These are phyloP conservation scores for Solanum pimpinellifolium DNA, from an alignment of 257 asterid species.

Conservation along the genomic window DNA sequence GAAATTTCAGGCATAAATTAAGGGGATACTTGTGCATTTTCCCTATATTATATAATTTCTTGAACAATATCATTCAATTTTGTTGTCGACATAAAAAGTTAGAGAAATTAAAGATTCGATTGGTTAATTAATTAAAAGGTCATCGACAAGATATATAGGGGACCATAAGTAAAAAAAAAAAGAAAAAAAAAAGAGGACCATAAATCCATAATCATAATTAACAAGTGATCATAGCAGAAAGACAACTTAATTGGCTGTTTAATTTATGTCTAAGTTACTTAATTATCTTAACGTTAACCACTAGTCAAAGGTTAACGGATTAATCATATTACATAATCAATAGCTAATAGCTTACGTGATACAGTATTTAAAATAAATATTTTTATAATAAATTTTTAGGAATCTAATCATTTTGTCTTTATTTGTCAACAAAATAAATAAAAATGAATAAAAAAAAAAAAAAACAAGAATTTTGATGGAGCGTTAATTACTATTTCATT, in stretches of 20 bases:
- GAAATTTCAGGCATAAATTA: too few species aligned
- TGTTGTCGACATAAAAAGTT: neutral
- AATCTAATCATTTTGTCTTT: neutral
- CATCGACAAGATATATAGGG: neutral
- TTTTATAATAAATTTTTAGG: neutral
- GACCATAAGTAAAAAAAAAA: too few species aligned
- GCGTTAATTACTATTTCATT: too few species aligned
- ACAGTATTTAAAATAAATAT: neutral
- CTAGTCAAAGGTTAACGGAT: neutral
- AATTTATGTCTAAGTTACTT: neutral
- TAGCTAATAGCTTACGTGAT: neutral
- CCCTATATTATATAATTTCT: neutral
- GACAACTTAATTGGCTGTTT: neutral
- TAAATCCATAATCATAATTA: neutral
- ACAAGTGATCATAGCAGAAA: neutral
- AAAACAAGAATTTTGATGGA: too few species aligned
- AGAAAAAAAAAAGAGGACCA: neutral
- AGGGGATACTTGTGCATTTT: too few species aligned
- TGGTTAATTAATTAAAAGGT: neutral
- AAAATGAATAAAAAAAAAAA: too few species aligned
- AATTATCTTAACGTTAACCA: neutral
- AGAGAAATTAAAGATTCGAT: neutral
- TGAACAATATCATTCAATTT: neutral
- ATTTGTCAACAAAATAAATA: too few species aligned
- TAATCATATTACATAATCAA: neutral